These are phyloP conservation scores for Linum tenue DNA, from an alignment of 345 rosid genomes.

Conservation along the genomic window DNA sequence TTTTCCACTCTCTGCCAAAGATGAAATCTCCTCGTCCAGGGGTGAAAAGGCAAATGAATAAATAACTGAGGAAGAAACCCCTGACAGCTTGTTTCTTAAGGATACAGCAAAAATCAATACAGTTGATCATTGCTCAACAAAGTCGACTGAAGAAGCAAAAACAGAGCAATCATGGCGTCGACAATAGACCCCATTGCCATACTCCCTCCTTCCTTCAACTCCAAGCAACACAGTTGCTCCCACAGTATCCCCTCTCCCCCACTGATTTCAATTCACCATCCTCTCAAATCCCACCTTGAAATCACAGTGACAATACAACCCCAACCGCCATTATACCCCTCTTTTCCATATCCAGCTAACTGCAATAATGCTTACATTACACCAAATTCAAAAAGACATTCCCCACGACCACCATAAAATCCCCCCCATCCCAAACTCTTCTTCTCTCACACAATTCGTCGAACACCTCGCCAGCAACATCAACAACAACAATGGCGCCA, in stretches of 20 bases:
- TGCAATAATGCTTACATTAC: constrained; percentile 4
- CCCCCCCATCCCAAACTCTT: constrained; percentile 1
- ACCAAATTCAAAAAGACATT: constrained; percentile 8
- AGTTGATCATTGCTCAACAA: neutral
- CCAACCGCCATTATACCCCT: neutral
- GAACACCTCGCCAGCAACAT: too few species aligned
- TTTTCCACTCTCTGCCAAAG: too few species aligned
- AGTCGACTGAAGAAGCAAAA: too few species aligned
- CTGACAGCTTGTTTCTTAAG: neutral
- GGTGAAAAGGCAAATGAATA: too few species aligned
- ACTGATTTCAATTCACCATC: neutral
- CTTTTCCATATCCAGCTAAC: neutral
- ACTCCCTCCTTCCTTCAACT: neutral
- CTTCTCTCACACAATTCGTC: constrained; percentile 4
- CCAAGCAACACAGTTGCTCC: constrained; percentile 6
- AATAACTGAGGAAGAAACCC: neutral
- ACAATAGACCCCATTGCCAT: neutral
- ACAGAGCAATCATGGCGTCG: neutral
- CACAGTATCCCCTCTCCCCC: constrained; percentile 3
- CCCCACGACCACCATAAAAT: constrained; percentile 7
- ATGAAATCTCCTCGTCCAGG: too few species aligned
- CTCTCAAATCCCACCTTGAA: neutral
- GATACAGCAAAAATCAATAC: neutral
- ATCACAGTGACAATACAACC: neutral
- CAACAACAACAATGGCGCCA: constrained; percentile 4